phyloP scores from a whole-genome alignment of 352 stramenopile species.

The Pythium angustatum region DNA sequence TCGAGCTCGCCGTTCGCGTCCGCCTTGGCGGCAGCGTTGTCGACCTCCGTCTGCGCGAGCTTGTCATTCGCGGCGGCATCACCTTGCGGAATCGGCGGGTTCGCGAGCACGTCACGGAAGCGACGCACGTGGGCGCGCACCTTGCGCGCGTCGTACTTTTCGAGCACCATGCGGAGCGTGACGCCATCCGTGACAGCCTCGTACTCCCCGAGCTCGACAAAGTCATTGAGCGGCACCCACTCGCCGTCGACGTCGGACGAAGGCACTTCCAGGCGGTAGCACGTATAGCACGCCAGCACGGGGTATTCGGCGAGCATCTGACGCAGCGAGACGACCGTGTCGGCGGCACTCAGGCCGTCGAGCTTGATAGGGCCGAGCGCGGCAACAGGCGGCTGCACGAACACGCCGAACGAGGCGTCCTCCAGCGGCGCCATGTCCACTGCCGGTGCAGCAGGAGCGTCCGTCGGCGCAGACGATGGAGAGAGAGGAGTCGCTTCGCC shows the following conservation, averaged over 20 bases:
- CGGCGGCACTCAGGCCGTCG: slow-evolving; percentile 66
- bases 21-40: slow-evolving; percentile 23
- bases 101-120: slow-evolving; percentile 80
- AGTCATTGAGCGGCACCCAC: slow-evolving; percentile 79
- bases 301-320: slow-evolving; percentile 86
- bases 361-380: slow-evolving; percentile 46
- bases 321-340: slow-evolving; percentile 82
- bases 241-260: slow-evolving; percentile 13
- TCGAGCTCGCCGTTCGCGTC: slow-evolving; percentile 30
- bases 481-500: slow-evolving; percentile 22
- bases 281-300: slow-evolving; percentile 81
- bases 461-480: neutral
- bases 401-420: slow-evolving; percentile 53
- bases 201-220: slow-evolving; percentile 84
- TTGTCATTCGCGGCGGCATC: slow-evolving; percentile 9
- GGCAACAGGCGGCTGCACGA: slow-evolving; percentile 49
- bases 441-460: slow-evolving; percentile 14
- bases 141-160: slow-evolving; percentile 88
- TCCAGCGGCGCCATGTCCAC: slow-evolving; percentile 33
- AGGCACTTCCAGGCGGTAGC: slow-evolving; percentile 78
- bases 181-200: slow-evolving; percentile 60
- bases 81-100: slow-evolving; percentile 78
- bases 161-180: slow-evolving; percentile 79
- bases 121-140: slow-evolving; percentile 79
- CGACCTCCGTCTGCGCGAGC: slow-evolving; percentile 18